Evolutionary conservation across 345 rosid genomes (phyloP).

Genomic region (Rhodamnia rubescens): DNA sequence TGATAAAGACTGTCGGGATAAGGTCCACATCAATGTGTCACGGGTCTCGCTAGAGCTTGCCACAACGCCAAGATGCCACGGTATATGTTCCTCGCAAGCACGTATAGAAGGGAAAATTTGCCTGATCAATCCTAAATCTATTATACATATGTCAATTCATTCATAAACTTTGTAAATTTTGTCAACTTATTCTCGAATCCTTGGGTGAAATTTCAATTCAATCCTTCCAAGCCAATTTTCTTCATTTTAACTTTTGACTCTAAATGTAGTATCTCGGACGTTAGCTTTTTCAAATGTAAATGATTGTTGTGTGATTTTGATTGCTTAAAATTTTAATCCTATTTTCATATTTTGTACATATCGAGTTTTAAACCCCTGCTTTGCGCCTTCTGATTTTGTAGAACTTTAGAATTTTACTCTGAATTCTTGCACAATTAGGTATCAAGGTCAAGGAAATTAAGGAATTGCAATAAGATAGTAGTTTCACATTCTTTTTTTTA

Average conservation of each 20-base stretch:
- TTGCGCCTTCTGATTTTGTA: neutral
- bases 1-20: neutral
- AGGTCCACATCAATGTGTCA: neutral
- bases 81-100: neutral
- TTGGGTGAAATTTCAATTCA: fast-evolving
- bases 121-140: neutral
- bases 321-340: neutral
- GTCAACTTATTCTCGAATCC: neutral
- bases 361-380: neutral
- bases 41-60: neutral
- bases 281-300: neutral
- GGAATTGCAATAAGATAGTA: neutral
- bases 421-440: neutral
- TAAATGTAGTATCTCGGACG: fast-evolving
- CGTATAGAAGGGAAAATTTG: neutral
- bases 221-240: neutral
- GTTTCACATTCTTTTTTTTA: neutral
- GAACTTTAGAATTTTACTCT: neutral
- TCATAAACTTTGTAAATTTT: neutral
- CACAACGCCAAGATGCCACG: neutral
- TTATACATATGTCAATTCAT: neutral
- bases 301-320: neutral
- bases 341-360: neutral
- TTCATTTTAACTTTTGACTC: neutral
- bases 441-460: neutral